Evolutionary conservation across 495 filamentous ascomycete species (phyloP).

Genomic region (Penicillium robsamsonii): DNA sequence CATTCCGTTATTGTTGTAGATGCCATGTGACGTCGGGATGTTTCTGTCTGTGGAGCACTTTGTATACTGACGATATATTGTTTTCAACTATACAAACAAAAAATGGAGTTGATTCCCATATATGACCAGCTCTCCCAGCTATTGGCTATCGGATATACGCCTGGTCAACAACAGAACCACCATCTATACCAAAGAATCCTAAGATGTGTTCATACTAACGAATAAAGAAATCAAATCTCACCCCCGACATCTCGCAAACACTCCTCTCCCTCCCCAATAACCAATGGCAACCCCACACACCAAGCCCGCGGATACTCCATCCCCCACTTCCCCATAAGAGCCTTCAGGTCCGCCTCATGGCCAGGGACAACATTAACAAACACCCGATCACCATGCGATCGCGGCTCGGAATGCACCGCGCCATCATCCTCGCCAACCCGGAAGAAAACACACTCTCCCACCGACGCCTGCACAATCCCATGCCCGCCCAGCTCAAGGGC

Average conservation of each 20-base stretch:
- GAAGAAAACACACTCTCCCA: slow-evolving; percentile 26
- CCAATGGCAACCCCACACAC: slow-evolving; percentile 23
- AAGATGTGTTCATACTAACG: background rate
- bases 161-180: background rate
- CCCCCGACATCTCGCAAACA: slow-evolving; percentile 17
- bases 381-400: slow-evolving; percentile 22
- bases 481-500: slow-evolving; percentile 8
- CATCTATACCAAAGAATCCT: background rate
- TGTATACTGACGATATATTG: background rate
- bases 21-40: background rate
- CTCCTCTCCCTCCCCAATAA: slow-evolving; percentile 9
- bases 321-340: slow-evolving; percentile 27
- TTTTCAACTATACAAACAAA: background rate
- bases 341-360: slow-evolving; percentile 18
- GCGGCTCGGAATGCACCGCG: slow-evolving; percentile 26
- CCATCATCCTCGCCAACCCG: slow-evolving; percentile 25
- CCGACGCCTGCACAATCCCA: slow-evolving; percentile 13
- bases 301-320: slow-evolving; percentile 31
- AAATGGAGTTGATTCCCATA: background rate
- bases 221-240: slow-evolving; percentile 7
- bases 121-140: background rate
- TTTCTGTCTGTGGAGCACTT: background rate
- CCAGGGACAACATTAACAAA: slow-evolving; percentile 32
- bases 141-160: background rate
- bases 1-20: background rate